Conservation (phyloP, 441 rosid genomes). For the Brassica hybrid region DNA sequence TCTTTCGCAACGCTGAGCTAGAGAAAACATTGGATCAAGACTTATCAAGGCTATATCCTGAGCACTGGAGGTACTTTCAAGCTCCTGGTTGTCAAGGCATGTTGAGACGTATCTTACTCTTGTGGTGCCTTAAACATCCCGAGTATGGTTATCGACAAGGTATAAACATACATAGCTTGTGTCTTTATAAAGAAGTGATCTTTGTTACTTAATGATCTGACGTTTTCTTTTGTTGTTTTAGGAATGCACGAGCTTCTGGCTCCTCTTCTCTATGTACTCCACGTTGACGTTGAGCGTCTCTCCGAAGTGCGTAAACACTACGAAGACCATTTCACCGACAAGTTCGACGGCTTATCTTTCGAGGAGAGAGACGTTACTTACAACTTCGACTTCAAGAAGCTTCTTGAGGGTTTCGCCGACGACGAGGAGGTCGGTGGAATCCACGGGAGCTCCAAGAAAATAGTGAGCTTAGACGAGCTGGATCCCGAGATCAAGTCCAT, state of each 20-base stretch:
- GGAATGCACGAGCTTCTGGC: conserved; percentile 99
- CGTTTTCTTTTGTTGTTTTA: conserved; percentile 32
- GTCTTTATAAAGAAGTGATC: too few relatives aligned
- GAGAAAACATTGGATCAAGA: conserved; percentile 95
- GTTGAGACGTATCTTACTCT: conserved; percentile 78
- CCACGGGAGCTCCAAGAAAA: conserved; percentile 56
- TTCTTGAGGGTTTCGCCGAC: conserved; percentile 67
- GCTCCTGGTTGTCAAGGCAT: conserved; percentile 95
- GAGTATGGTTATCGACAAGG: conserved; percentile 93
- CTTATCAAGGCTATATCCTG: conserved; percentile 88
- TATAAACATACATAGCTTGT: too few relatives aligned
- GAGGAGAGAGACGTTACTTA: conserved; percentile 72
- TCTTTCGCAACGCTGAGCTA: conserved; percentile 88
- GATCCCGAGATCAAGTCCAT: conserved; percentile 83
- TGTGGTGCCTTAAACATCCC: conserved; percentile 95
- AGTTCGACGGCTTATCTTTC: conserved; percentile 78
- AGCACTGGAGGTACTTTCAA: conserved; percentile 91
- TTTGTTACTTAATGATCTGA: too few relatives aligned
- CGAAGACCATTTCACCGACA: conserved; percentile 87
- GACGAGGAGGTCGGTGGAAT: conserved; percentile 53
- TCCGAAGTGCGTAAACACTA: conserved; percentile 81
- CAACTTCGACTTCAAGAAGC: conserved; percentile 79
- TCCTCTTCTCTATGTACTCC: conserved; percentile 88
- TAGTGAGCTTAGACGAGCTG: conserved; percentile 63
- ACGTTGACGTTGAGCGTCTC: conserved; percentile 81